These are phyloP conservation scores for Cinnamomum chago DNA, from an alignment of 164 flowering plant genomes.

Conservation along the genomic window DNA sequence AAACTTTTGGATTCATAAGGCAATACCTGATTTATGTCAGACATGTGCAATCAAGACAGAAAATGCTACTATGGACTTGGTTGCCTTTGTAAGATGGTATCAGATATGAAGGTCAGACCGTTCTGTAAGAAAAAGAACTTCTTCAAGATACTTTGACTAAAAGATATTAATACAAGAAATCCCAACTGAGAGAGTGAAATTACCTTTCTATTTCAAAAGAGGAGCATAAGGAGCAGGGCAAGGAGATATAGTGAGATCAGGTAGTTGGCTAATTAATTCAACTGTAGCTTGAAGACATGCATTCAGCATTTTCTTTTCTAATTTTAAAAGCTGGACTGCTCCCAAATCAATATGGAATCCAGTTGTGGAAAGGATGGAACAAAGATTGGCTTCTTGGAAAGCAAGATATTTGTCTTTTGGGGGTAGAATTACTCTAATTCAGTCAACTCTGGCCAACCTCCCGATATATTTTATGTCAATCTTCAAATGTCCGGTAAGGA, in stretches of 20 bases:
- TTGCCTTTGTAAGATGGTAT: background rate
- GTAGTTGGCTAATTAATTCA: slow-evolving; percentile 68
- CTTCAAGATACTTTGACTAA: background rate
- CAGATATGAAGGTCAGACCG: background rate
- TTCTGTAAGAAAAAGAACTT: background rate
- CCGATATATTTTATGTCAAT: too few relatives aligned
- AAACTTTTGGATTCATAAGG: background rate
- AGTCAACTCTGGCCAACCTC: too few relatives aligned
- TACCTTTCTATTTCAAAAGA: slow-evolving; percentile 40
- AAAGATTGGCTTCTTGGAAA: too few relatives aligned
- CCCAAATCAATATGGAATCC: too few relatives aligned
- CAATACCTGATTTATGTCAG: background rate
- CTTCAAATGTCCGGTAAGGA: too few relatives aligned
- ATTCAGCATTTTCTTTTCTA: slow-evolving; percentile 84
- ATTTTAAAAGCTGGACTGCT: slow-evolving; percentile 73
- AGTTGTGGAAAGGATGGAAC: too few relatives aligned
- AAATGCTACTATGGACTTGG: background rate
- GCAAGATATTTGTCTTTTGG: too few relatives aligned
- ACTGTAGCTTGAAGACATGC: slow-evolving; percentile 64
- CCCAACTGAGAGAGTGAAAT: slow-evolving; percentile 8
- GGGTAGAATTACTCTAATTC: too few relatives aligned
- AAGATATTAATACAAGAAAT: background rate
- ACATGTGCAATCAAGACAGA: background rate
- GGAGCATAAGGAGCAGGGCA: slow-evolving; percentile 99
- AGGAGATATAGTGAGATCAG: slow-evolving; percentile 78